Conservation (phyloP, 768 basidiomycete genomes). For the Coprinellus micaceus region DNA sequence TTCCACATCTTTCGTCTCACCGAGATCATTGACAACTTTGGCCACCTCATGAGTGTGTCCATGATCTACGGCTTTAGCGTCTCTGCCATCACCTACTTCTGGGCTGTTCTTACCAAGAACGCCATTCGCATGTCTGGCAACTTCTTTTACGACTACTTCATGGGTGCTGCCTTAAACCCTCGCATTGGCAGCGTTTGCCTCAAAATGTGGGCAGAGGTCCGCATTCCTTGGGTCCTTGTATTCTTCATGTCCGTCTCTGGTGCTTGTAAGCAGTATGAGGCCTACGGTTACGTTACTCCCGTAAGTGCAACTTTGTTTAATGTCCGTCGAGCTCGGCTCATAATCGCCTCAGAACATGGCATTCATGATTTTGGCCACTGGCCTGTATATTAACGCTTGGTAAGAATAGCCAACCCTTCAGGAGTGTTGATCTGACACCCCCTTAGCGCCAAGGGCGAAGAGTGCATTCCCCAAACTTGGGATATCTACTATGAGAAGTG, state of each 20-base stretch:
- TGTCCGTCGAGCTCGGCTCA: background rate
- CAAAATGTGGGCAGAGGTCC: conserved; percentile 98
- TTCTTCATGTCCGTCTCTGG: conserved; percentile 92
- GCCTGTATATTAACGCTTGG: conserved; percentile 97
- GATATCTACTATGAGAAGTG: conserved; percentile 99
- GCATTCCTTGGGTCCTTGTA: conserved; percentile 95
- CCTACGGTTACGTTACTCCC: conserved; percentile 86
- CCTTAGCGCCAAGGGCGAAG: conserved; percentile 82
- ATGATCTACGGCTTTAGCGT: conserved; percentile 89
- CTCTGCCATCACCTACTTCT: conserved; percentile 76
- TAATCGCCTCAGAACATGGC: conserved; percentile 74
- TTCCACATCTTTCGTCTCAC: conserved; percentile 85
- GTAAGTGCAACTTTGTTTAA: conserved; percentile 40
- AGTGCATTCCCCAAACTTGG: conserved; percentile 96
- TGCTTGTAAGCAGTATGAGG: conserved; percentile 92
- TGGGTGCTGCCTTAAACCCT: conserved; percentile 94
- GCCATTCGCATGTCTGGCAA: conserved; percentile 93
- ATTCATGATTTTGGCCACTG: conserved; percentile 93
- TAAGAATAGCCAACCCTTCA: conserved; percentile 25
- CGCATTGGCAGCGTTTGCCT: conserved; percentile 87
- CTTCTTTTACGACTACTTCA: conserved; percentile 92
- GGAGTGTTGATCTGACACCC: conserved; percentile 8
- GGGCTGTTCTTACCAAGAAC: conserved; percentile 71
- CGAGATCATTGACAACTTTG: conserved; percentile 94
- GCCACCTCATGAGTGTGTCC: conserved; percentile 90